Evolutionary conservation across 345 rosid species (phyloP).

Genomic region (Crucihimalaya himalaica): DNA sequence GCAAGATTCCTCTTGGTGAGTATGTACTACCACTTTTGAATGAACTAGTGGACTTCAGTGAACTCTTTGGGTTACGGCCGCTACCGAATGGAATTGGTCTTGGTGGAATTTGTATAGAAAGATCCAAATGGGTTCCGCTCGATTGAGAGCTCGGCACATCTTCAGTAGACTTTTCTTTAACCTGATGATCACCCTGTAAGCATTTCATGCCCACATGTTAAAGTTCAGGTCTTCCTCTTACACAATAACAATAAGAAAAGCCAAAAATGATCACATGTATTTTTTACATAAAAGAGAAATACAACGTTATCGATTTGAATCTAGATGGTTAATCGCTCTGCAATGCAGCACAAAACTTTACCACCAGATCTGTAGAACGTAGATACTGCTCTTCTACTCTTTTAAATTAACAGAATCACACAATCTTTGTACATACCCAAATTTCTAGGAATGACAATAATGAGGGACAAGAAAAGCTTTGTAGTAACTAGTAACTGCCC

Average conservation of each 20-base stretch:
- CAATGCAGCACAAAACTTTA: too few species aligned
- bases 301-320: background rate
- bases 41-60: conserved; percentile 56
- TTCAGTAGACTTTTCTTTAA: conserved; percentile 41
- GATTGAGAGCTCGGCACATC: conserved; percentile 50
- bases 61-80: conserved; percentile 48
- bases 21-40: conserved; percentile 48
- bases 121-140: conserved; percentile 56
- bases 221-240: background rate
- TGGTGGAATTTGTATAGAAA: conserved; percentile 81
- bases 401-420: too few species aligned
- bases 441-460: too few species aligned
- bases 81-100: conserved; percentile 52
- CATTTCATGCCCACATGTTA: conserved; percentile 15
- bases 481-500: too few species aligned
- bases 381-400: background rate
- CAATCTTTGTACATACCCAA: too few species aligned
- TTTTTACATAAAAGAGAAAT: background rate
- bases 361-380: background rate
- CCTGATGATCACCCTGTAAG: conserved; percentile 50
- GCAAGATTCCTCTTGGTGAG: conserved; percentile 67
- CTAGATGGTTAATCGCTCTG: background rate
- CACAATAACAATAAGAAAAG: background rate
- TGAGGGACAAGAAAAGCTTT: too few species aligned
- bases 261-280: background rate